Conservation (phyloP, 352 stramenopile species). For the Phytophthora chlamydospora region DNA sequence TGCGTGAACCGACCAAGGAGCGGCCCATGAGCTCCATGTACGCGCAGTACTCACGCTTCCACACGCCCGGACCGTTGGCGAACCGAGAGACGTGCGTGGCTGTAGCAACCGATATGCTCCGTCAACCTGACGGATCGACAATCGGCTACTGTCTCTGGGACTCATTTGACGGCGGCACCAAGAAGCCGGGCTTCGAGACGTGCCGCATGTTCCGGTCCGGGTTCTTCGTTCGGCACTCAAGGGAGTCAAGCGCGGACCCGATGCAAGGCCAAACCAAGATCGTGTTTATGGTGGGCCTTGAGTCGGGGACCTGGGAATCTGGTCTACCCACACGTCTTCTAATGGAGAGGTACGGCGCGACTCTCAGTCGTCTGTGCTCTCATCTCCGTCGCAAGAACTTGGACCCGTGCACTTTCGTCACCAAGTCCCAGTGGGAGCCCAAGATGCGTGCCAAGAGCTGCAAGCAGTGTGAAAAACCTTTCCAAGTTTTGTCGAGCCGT, state of each 20-base stretch:
- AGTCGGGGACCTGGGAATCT: conserved; percentile 29
- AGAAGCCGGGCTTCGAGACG: conserved; percentile 19
- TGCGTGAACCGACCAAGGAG: conserved; percentile 35
- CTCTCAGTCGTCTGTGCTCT: conserved; percentile 40
- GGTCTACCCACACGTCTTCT: conserved; percentile 36
- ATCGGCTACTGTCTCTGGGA: conserved; percentile 69
- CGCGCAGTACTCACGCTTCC: conserved; percentile 40
- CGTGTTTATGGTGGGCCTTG: conserved; percentile 56
- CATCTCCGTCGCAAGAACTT: conserved; percentile 51
- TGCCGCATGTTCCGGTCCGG: conserved; percentile 51
- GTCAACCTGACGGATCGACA: conserved; percentile 42
- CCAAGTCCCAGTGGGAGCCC: conserved; percentile 43
- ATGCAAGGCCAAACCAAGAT: conserved; percentile 48
- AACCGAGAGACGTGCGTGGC: conserved; percentile 45
- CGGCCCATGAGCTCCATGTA: conserved; percentile 37
- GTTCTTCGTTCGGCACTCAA: conserved; percentile 49
- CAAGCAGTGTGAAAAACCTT: conserved; percentile 37
- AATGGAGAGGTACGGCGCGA: conserved; percentile 49
- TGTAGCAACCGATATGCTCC: conserved; percentile 39
- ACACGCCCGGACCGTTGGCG: conserved; percentile 38
- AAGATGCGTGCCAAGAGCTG: conserved; percentile 33
- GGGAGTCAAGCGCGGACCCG: conserved; percentile 14
- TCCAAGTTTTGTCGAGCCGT: conserved; percentile 45
- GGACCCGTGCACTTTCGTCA: conserved; percentile 49
- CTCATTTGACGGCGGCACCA: conserved; percentile 42